Base-by-base conservation (phyloP, 2,329 filamentous ascomycete genomes). In the Teratosphaeria zuluensis region DNA sequence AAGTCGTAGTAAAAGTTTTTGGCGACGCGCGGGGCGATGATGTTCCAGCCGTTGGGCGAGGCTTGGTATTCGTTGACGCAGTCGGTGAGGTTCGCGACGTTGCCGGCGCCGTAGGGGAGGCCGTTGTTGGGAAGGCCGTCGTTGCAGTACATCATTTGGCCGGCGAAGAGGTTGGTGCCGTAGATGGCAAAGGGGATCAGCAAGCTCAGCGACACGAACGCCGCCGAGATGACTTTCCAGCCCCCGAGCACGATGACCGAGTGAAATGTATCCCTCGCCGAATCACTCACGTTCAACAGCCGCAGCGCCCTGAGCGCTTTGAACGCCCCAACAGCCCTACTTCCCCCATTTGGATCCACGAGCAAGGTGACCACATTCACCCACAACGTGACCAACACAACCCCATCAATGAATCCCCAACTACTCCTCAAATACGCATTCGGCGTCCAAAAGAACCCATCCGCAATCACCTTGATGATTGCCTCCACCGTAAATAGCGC, bases 151-250 rank as follows among this genome's bases (percentile, higher is more conserved):
- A 88, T 76, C 76, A 97, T 81, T 69, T 88, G 80, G 4, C 92
- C 92, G 62, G 88, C 89, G 76, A 99, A 99, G 2, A 99, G 79
- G 66, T 95, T 99, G 58, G 97, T 74, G 1, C 91, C 94, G 64
- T 97, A 97, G 42, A 99, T 92, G 63, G 94, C 94, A 72, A 99
- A 99, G 0, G 94, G 94, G 59, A 99, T 92, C 59, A 99, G 78
- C 70, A 99, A 83, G 65, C 92, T 95, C 66, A 99, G 79, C 3
- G 94, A 97, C 55, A 99, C 94, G 61, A 96, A 91, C 0, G 91
- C 90, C 63, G 94, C 89, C 57, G 90, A 92, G 59, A 96, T 77
- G 60, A 99, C 87, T 73, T 99, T 99, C 88, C 90, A 94, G 63
- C 90, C 91, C 57, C 92, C 92, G 58, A 95, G 83, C 63, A 99